phyloP scores from a whole-genome alignment of 345 rosid genomes.

The Turnera subulata region DNA sequence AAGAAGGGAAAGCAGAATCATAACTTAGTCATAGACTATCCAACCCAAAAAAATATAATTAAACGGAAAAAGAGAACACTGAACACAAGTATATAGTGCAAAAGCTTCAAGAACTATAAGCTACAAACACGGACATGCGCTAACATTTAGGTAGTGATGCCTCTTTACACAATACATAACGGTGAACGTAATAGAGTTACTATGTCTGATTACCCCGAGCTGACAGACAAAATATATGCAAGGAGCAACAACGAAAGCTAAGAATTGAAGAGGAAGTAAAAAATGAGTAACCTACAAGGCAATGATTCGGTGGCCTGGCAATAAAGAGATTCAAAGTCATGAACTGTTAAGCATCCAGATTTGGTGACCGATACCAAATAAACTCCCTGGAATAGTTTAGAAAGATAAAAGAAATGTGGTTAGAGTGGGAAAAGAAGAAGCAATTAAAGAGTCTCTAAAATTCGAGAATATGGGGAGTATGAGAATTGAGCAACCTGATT shows the following conservation, averaged over 20 bases:
- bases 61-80: background rate
- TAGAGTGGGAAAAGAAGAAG: background rate
- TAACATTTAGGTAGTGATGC: too few species aligned
- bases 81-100: too few species aligned
- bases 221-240: too few species aligned
- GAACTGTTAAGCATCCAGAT: slow-evolving; percentile 78
- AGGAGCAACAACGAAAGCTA: too few species aligned
- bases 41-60: background rate
- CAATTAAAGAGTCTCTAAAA: background rate
- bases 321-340: slow-evolving; percentile 81
- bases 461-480: background rate
- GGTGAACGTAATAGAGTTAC: too few species aligned
- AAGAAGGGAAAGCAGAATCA: background rate
- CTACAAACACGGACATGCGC: too few species aligned
- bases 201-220: too few species aligned
- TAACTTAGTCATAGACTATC: background rate
- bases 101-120: too few species aligned
- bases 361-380: slow-evolving; percentile 73
- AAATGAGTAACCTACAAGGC: slow-evolving; percentile 41
- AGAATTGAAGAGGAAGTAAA: too few species aligned
- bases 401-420: background rate
- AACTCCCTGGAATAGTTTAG: slow-evolving; percentile 54
- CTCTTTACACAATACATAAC: too few species aligned
- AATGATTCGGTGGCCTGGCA: slow-evolving; percentile 38
- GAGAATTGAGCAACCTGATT: slow-evolving; percentile 45